A percentile compares a stretch with the other conserved stretches of the same genome.
Evolutionary conservation across 1,284 basidiomycete species (phyloP).

Genomic region (Cystobasidium sp.): DNA sequence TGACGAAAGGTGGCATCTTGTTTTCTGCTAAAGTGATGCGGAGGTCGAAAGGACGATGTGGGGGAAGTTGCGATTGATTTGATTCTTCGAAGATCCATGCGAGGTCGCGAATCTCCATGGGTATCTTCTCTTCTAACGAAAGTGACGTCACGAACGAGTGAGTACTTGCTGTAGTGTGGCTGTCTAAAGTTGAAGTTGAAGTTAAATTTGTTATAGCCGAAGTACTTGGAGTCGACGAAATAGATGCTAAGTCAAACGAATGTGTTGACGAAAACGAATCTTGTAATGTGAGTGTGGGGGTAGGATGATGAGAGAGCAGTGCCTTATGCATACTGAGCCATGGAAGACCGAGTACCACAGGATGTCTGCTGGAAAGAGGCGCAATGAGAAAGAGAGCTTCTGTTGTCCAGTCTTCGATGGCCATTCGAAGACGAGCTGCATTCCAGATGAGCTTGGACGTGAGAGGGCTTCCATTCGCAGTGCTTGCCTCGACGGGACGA

Average conservation of each 20-base stretch:
- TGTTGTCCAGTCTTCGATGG: constrained; percentile 11
- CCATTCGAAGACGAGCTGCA: constrained; percentile 21
- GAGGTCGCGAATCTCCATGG: constrained; percentile 49
- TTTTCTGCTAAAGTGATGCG: constrained; percentile 43
- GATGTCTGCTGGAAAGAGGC: constrained; percentile 14
- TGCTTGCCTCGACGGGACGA: constrained; percentile 2
- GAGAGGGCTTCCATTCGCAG: constrained; percentile 6
- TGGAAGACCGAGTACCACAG: constrained; percentile 45
- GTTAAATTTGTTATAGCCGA: too few relatives aligned
- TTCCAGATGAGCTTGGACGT: constrained; percentile 21
- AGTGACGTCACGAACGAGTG: too few relatives aligned
- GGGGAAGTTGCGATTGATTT: background rate
- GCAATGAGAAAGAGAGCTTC: background rate
- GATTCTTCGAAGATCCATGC: background rate
- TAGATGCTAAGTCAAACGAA: too few relatives aligned
- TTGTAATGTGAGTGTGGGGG: too few relatives aligned
- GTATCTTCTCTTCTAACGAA: too few relatives aligned
- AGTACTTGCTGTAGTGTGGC: too few relatives aligned
- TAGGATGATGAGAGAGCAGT: too few relatives aligned
- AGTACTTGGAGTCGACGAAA: too few relatives aligned
- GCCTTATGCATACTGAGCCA: constrained; percentile 46
- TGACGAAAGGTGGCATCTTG: too few relatives aligned
- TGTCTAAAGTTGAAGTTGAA: too few relatives aligned
- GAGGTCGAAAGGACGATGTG: background rate
- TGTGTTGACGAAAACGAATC: too few relatives aligned